A percentile compares a stretch with the other conserved stretches of the same genome.
These are phyloP conservation scores for Colletotrichum sp. DNA, from an alignment of 2,329 filamentous ascomycete species.

Conservation along the genomic window DNA sequence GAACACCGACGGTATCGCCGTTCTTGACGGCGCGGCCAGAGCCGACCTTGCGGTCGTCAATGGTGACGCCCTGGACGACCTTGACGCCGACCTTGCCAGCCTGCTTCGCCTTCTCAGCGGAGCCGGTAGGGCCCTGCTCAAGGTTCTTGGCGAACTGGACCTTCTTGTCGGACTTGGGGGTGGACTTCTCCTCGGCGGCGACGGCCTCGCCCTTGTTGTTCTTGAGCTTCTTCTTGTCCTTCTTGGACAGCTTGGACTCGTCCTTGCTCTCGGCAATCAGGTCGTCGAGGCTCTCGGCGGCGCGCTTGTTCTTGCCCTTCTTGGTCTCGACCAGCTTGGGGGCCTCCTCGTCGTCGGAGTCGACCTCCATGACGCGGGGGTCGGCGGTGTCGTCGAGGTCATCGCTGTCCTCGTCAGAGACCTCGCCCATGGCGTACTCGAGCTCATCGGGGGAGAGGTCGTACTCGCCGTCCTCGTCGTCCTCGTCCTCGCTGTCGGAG, in stretches of 20 bases:
- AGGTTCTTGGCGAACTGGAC: constrained; percentile 99
- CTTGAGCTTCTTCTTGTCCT: constrained; percentile 97
- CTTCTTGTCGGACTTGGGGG: constrained; percentile 82
- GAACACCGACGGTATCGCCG: constrained; percentile 89
- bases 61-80: constrained; percentile 84
- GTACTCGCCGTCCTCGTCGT: constrained; percentile 75
- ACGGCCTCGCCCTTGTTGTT: constrained; percentile 96
- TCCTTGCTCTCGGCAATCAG: constrained; percentile 78
- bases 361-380: constrained; percentile 84
- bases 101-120: constrained; percentile 53
- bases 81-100: constrained; percentile 64
- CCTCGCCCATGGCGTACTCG: constrained; percentile 74
- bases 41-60: constrained; percentile 95
- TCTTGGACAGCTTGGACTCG: constrained; percentile 86
- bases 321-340: constrained; percentile 62
- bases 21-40: constrained; percentile 85
- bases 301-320: constrained; percentile 93
- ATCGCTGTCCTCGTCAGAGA: constrained; percentile 76
- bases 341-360: constrained; percentile 77
- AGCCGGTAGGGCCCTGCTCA: constrained; percentile 90
- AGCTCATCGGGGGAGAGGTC: constrained; percentile 84
- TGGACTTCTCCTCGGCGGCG: constrained; percentile 59
- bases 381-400: constrained; percentile 80
- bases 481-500: constrained; percentile 65
- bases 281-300: constrained; percentile 81